Base-by-base conservation (phyloP, 306 rosid genomes). In the Biancaea sappan region DNA sequence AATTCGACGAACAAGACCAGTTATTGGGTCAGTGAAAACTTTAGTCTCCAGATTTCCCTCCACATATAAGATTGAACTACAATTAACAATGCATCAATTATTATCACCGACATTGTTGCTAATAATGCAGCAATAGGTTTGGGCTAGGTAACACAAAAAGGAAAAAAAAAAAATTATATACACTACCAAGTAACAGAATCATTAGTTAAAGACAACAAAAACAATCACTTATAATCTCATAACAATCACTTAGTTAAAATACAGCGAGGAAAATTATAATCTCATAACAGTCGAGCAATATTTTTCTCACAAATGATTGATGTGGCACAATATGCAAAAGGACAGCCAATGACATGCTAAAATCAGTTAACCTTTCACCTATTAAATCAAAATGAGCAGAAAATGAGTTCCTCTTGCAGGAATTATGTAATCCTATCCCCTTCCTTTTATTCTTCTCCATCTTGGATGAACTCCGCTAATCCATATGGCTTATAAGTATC, bases 1-100 rank as follows among this genome's bases (percentile, higher is more conserved):
- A 64, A 92, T 38, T 15, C 96, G 85, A 22, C 96, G 96, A 52
- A 87, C 96, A 73, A 94, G 76, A 34, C 99, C 99, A 25, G 86
- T 87, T 0, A 52, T 2, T 0, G 93, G 92, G 80, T 94, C 95
- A 6, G 79, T 43, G 76, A 88, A 94, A 25, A 92, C 66, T 79
- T 92, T 94, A 9, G 91, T 83, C 87, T 94, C 99, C 12, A 94
- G 79, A 73, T 94, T 90, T 29, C 99, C 99, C 63, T 94, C 99
- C 46, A 94, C 52, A 59, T 94, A 94, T 31, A 94, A 52, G 50
- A 89, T 68, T 4, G 99, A 84, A 52, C 98, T 92, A 76, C 82
- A 80, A 79, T 2, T 29, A 52, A 37, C 29, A 72, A 63, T 70
- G 48, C 34, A 41, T 61, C 22, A 66, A 41, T 18, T 0, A 37